These are phyloP conservation scores for Rhodosorus marinus DNA, from an alignment of 23 red algal genomes.

Conservation along the genomic window DNA sequence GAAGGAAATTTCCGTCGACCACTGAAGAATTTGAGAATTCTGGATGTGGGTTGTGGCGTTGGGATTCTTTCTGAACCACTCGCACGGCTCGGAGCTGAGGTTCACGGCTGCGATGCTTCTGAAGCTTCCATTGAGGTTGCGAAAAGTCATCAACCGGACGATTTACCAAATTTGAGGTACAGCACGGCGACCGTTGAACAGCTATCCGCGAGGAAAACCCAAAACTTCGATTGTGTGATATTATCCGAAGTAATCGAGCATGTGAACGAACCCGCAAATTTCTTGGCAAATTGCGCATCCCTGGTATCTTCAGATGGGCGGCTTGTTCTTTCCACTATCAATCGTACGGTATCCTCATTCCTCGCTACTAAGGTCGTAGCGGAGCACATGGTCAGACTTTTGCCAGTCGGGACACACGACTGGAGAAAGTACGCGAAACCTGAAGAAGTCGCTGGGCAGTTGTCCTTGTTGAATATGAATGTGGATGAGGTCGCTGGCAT, in stretches of 20 bases:
- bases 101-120: conserved; percentile 68
- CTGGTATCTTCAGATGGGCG: conserved; percentile 34
- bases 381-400: conserved; percentile 41
- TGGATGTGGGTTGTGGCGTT: conserved; percentile 93
- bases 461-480: conserved; percentile 7
- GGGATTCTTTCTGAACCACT: conserved; percentile 71
- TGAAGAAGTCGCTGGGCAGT: conserved; percentile 29
- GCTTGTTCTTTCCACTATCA: conserved; percentile 74
- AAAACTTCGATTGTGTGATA: conserved; percentile 53
- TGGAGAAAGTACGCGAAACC: conserved; percentile 67
- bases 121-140: conserved; percentile 17
- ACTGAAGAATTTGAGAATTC: conserved; percentile 17
- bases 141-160: too few species aligned
- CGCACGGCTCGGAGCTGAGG: conserved; percentile 52
- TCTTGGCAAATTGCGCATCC: conserved; percentile 24
- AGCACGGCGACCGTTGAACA: conserved; percentile 20
- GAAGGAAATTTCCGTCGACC: background rate
- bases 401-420: conserved; percentile 80
- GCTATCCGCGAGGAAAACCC: conserved; percentile 4
- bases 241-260: conserved; percentile 86
- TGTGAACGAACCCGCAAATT: conserved; percentile 36
- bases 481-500: conserved; percentile 24
- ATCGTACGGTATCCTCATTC: conserved; percentile 41
- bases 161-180: conserved; percentile 39
- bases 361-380: conserved; percentile 34